Base-by-base conservation (phyloP, 1,139 yeast species). In the Pichia sp. region DNA sequence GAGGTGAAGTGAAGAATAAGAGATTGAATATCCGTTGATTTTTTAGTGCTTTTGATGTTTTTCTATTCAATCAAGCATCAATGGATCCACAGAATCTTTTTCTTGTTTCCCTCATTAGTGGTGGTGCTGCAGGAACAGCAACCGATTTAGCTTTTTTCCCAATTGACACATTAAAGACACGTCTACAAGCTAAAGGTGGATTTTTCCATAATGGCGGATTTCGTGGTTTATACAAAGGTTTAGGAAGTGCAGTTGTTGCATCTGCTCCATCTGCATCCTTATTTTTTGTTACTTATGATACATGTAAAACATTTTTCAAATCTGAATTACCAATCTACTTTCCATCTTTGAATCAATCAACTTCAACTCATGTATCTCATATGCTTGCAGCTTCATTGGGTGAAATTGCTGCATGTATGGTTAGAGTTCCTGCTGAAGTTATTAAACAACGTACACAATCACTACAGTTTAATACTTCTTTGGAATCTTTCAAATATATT, bases 71-170 rank as follows among this genome's bases (percentile, higher is more conserved):
- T 4, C 25, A 20, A 27, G 52, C 52, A 23, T 48, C 52, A 23
- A 56, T 53, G 34, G 49, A 43, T 2, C 51, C 55, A 26, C 97
- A 97, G 38, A 97, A 85, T n/a, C 43, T 44, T 9, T 53, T 53
- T 38, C 15, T 47, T 3, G 39, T 46, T 7, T 54, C 57, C 1
- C 32, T 56, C 12, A 49, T 57, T 2, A 57, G 63, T 34, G 98
- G 99, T 41, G 98, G 88, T 18, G 82, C 95, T 56, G 97, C 98
- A 2, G 98, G 98, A 13, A 90, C 96, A 4, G 82, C 95, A 7
- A 90, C 97, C 1, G 99, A 92, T 68, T 71, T 92, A 42, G 89
- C 86, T 9, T 92, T 92, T 67, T 92, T 92, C 71, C 98, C 99
- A 11, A 87, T 92, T 42, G 99, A 94, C 59, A 94, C 99, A 2